Evolutionary conservation across 208 protist genomes (phyloP), one percentile per base, ranked within the genome.

Genomic region (Leishmania gerbilli): DNA sequence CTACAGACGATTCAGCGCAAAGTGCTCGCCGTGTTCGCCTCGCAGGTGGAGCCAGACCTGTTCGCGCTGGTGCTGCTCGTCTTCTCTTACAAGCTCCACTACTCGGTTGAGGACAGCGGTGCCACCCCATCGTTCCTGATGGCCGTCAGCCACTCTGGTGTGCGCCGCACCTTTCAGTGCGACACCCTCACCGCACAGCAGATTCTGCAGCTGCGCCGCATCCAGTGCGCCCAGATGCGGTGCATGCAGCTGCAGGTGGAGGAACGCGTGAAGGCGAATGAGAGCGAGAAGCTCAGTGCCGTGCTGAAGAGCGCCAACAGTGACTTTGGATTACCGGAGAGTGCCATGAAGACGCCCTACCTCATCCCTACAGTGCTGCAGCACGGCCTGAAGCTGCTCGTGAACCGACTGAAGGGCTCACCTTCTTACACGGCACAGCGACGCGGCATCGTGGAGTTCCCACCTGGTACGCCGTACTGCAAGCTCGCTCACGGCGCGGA

Each of bases 321-420:
- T 58, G 89, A 96, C 86, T 96, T 96, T 90, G 92, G 92, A 15
- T 88, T 96, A 71, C 92, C 90, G 0, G 77, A 80, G 2, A 77
- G 79, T 37, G 55, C 90, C 34, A 65, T 84, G 42, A 11, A 79
- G 40, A 86, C 83, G 24, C 89, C 88, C 1, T 79, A 92, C 21
- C 75, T 91, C 27, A 81, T 96, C 45, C 83, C 88, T 8, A 81
- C 65, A 1, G 84, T 94, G 45, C 85, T 96, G 34, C 90, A 92
- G 27, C 85, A 87, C 34, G 86, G 82, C 9, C 47, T 96, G 58
- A 81, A 79, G 56, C 74, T 87, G 74, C 69, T 93, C 11, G 72
- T 92, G 40, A 34, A 79, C 67, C 87, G 90, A 34, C 80, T 95
- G 77, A 84, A 80, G 60, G 79, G 69, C 56, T 82, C 77, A 3